phyloP scores from a whole-genome alignment of 2,329 filamentous ascomycete genomes.

The Trichophyton simii region DNA sequence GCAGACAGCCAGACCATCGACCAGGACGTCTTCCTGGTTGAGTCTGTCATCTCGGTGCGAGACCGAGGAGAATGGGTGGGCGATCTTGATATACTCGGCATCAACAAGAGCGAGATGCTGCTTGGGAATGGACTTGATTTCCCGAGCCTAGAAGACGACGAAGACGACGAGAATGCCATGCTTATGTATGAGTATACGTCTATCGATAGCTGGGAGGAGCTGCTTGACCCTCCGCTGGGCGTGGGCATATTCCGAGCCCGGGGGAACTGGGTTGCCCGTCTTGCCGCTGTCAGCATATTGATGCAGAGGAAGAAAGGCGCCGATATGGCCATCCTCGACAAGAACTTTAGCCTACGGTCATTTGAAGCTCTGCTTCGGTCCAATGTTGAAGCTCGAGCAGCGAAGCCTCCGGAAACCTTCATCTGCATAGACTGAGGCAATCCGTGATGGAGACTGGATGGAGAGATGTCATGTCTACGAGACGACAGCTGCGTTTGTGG shows the following conservation, averaged over 20 bases:
- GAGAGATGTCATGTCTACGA: too few relatives aligned
- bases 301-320: not conserved
- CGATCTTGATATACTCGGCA: slow-evolving; percentile 13
- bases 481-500: too few relatives aligned
- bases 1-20: slow-evolving; percentile 9
- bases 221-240: slow-evolving; percentile 9
- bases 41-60: slow-evolving; percentile 13
- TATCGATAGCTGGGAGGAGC: slow-evolving; percentile 12
- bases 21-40: slow-evolving; percentile 14
- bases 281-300: slow-evolving; percentile 6
- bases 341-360: not conserved
- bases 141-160: not conserved
- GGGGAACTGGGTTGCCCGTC: slow-evolving; percentile 11
- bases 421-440: not conserved
- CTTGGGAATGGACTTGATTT: not conserved
- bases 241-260: slow-evolving; percentile 9
- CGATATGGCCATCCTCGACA: not conserved
- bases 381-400: not conserved
- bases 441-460: not conserved
- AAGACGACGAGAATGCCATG: not conserved
- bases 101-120: not conserved
- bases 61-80: slow-evolving; percentile 17
- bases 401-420: not conserved
- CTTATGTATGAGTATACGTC: not conserved
- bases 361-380: not conserved